phyloP scores from a whole-genome alignment of 2,329 filamentous ascomycete species.

The Scedosporium aurantiacum region DNA sequence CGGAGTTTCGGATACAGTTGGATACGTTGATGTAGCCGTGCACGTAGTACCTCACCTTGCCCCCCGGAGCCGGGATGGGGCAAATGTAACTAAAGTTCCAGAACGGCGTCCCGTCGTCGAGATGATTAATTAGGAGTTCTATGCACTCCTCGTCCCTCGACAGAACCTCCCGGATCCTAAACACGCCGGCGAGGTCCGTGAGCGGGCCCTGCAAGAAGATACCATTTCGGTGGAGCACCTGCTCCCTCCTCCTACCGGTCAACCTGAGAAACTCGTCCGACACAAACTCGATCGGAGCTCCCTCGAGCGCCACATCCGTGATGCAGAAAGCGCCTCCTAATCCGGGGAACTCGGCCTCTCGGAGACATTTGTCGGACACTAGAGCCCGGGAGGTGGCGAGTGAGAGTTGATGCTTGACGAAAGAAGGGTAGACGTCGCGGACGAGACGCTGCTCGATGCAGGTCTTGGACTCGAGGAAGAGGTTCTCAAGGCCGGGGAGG shows the following conservation, averaged over 20 bases:
- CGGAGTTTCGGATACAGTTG: constrained; percentile 35
- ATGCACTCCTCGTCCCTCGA: constrained; percentile 30
- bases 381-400: constrained; percentile 33
- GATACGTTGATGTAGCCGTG: constrained; percentile 48
- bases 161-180: constrained; percentile 30
- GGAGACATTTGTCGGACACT: constrained; percentile 21
- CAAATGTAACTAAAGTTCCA: constrained; percentile 46
- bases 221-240: constrained; percentile 38
- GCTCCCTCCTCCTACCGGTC: constrained; percentile 34
- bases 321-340: constrained; percentile 49
- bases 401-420: constrained; percentile 40
- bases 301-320: constrained; percentile 36
- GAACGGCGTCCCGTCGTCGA: constrained; percentile 38
- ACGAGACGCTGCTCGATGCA: constrained; percentile 33
- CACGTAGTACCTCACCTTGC: constrained; percentile 39
- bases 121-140: constrained; percentile 40
- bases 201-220: constrained; percentile 36
- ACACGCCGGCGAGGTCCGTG: constrained; percentile 30
- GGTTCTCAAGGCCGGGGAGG: constrained; percentile 32
- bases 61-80: constrained; percentile 36
- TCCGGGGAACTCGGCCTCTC: constrained; percentile 33
- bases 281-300: constrained; percentile 38
- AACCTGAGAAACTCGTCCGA: constrained; percentile 41
- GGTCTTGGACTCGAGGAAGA: constrained; percentile 30
- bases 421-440: constrained; percentile 37